Evolutionary conservation across 2,329 filamentous ascomycete species (phyloP).

Genomic region (Corynespora cassiicola): DNA sequence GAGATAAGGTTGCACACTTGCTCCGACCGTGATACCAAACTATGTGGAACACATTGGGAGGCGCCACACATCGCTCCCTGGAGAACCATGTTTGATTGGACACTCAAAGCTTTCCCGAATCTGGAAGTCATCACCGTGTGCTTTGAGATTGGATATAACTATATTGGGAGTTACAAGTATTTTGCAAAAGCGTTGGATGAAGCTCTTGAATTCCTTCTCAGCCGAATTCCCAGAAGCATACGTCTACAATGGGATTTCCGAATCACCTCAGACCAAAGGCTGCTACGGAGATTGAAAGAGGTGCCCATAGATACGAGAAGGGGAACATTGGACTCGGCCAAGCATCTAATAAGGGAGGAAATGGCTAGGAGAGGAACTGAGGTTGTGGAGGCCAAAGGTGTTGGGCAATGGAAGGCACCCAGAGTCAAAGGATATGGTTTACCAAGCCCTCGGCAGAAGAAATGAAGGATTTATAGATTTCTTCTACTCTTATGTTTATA

Average conservation of each 20-base stretch:
- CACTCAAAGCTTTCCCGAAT: conserved; percentile 8
- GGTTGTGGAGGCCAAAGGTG: too few species aligned
- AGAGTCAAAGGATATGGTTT: too few species aligned
- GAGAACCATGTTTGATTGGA: conserved; percentile 6
- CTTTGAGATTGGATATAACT: conserved; percentile 9
- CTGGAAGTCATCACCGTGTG: conserved; percentile 9
- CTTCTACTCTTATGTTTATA: too few species aligned
- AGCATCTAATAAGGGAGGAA: conserved; percentile 9
- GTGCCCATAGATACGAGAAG: conserved; percentile 6
- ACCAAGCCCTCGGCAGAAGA: too few species aligned
- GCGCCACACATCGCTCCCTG: conserved; percentile 2
- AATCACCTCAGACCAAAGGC: conserved; percentile 7
- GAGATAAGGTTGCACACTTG: conserved; percentile 7
- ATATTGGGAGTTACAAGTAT: conserved; percentile 4
- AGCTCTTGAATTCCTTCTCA: conserved; percentile 4
- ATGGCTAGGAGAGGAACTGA: conserved; percentile 6
- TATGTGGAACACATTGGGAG: conserved; percentile 10
- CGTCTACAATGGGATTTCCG: conserved; percentile 11
- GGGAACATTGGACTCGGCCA: too few species aligned
- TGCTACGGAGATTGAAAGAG: conserved; percentile 1
- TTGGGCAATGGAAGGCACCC: too few species aligned
- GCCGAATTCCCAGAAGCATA: conserved; percentile 6
- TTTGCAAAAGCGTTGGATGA: too few species aligned
- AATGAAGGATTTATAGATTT: too few species aligned
- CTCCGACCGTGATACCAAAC: conserved; percentile 5